phyloP scores from a whole-genome alignment of 805 yeast genomes.

The Zygosaccharomyces lentus region DNA sequence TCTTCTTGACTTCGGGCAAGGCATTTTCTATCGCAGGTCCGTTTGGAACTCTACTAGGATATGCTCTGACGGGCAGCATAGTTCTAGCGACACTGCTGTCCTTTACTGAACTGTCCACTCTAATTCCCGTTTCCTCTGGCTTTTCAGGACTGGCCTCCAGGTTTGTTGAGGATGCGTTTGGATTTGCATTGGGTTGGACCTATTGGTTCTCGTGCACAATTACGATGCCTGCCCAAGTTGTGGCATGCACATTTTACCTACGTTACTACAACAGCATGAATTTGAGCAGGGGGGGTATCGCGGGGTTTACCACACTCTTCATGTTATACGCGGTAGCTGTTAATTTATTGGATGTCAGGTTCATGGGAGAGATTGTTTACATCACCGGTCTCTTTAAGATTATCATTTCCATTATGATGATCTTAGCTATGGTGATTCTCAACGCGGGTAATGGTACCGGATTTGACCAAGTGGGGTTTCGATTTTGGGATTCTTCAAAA shows the following conservation, averaged over 20 bases:
- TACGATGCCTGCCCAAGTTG: conserved; percentile 59
- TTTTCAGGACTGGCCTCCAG: conserved; percentile 60
- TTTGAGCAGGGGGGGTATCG: conserved; percentile 47
- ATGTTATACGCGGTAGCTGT: conserved; percentile 43
- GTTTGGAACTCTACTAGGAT: conserved; percentile 49
- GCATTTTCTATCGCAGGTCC: conserved; percentile 58
- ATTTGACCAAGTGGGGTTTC: conserved; percentile 51
- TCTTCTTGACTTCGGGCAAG: conserved; percentile 57
- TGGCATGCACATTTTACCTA: conserved; percentile 56
- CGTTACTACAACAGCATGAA: conserved; percentile 58
- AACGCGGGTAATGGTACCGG: conserved; percentile 44
- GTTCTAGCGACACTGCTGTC: conserved; percentile 60
- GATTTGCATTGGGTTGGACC: conserved; percentile 65
- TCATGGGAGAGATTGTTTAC: conserved; percentile 73
- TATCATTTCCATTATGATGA: conserved; percentile 46
- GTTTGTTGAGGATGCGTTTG: conserved; percentile 61
- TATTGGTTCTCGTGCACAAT: conserved; percentile 54
- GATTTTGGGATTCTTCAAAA: conserved; percentile 58
- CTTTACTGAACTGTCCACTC: conserved; percentile 61
- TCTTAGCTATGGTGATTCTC: conserved; percentile 60
- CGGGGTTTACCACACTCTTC: conserved; percentile 65
- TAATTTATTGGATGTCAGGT: conserved; percentile 64
- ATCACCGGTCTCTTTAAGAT: conserved; percentile 56
- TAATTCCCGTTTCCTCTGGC: conserved; percentile 58
- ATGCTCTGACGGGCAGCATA: conserved; percentile 58